Conservation (phyloP, 2,329 filamentous ascomycete species). For the Dactylellina parvicollis region DNA sequence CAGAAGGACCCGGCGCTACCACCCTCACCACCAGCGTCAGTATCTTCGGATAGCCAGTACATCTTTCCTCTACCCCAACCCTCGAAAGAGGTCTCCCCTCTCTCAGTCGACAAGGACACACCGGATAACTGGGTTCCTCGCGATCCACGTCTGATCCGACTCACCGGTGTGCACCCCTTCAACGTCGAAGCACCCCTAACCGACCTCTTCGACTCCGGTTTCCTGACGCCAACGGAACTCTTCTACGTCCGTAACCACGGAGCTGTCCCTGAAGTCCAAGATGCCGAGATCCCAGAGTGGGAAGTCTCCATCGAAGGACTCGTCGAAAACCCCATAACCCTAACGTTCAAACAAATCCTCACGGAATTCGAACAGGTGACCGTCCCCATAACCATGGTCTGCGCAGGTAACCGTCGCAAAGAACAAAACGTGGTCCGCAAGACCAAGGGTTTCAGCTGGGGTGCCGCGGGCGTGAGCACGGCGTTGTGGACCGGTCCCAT, state of each 20-base stretch:
- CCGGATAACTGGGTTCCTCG: constrained; percentile 83
- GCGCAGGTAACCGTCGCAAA: constrained; percentile 89
- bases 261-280: constrained; percentile 77
- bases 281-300: constrained; percentile 79
- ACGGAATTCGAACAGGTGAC: constrained; percentile 81
- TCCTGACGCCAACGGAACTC: constrained; percentile 84
- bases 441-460: constrained; percentile 95
- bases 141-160: constrained; percentile 81
- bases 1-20: constrained; percentile 8
- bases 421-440: constrained; percentile 92
- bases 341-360: constrained; percentile 78
- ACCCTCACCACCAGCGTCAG: constrained; percentile 29
- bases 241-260: constrained; percentile 96
- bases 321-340: constrained; percentile 77
- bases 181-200: constrained; percentile 87
- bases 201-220: constrained; percentile 76
- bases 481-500: constrained; percentile 86
- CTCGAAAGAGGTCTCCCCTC: constrained; percentile 68
- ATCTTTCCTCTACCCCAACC: constrained; percentile 76
- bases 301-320: constrained; percentile 85
- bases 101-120: constrained; percentile 81
- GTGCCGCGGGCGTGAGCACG: constrained; percentile 84
- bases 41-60: constrained; percentile 35
- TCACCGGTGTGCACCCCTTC: constrained; percentile 90
- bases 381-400: constrained; percentile 87